Evolutionary conservation across 1,284 basidiomycete genomes (phyloP).

Genomic region (Anthracocystis setariae): DNA sequence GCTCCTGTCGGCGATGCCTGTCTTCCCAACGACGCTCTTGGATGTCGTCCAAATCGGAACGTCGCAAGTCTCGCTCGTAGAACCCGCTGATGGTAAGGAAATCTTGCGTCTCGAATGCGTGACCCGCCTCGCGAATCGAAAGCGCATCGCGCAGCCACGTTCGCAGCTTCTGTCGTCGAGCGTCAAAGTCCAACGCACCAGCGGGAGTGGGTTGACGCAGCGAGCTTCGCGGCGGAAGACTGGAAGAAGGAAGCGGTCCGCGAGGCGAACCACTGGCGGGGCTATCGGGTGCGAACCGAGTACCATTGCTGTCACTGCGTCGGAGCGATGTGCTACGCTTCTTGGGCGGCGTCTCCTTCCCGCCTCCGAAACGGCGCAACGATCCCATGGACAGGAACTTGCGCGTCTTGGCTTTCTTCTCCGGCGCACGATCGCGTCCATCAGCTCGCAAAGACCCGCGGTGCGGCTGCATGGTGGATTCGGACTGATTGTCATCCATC

Average conservation of each 20-base stretch:
- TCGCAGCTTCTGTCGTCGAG: constrained; percentile 60
- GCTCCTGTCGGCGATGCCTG: constrained; percentile 54
- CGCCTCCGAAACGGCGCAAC: constrained; percentile 21
- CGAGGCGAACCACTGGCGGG: neutral
- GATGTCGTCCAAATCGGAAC: constrained; percentile 53
- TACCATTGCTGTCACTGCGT: constrained; percentile 21
- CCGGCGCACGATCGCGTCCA: constrained; percentile 10
- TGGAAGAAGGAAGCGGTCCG: constrained; percentile 8
- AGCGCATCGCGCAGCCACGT: constrained; percentile 65
- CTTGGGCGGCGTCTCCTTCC: constrained; percentile 21
- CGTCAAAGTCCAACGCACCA: constrained; percentile 52
- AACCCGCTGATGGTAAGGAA: constrained; percentile 61
- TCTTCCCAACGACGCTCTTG: constrained; percentile 55
- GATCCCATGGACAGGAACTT: constrained; percentile 39
- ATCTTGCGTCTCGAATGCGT: constrained; percentile 56
- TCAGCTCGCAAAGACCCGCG: constrained; percentile 24
- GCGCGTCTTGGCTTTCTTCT: constrained; percentile 8
- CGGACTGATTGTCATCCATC: constrained; percentile 33
- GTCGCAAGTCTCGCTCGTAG: constrained; percentile 49
- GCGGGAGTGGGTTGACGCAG: constrained; percentile 31
- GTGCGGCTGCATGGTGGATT: constrained; percentile 33
- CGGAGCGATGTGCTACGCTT: constrained; percentile 22
- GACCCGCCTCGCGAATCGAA: constrained; percentile 58
- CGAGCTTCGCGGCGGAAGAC: constrained; percentile 9
- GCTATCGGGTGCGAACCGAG: neutral